A percentile compares a stretch with the other conserved stretches of the same genome.
phyloP scores from a whole-genome alignment of 768 basidiomycete genomes.

The Suillus tomentosus region DNA sequence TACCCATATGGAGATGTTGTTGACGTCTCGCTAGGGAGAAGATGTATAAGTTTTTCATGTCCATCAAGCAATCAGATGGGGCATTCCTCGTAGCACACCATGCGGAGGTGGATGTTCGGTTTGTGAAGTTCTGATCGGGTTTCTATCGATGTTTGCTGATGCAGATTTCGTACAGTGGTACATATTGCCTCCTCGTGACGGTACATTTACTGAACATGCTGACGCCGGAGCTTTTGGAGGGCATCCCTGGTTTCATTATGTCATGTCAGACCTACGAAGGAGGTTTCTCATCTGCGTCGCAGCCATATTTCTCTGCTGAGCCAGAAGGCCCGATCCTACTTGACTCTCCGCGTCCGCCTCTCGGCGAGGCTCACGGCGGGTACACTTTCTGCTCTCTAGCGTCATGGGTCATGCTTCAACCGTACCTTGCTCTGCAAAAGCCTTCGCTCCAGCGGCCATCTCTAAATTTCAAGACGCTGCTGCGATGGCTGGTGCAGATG shows the following conservation, averaged over 20 bases:
- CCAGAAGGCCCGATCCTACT: slow-evolving; percentile 33
- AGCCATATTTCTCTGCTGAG: slow-evolving; percentile 57
- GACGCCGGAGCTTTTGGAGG: slow-evolving; percentile 82
- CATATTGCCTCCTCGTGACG: slow-evolving; percentile 87
- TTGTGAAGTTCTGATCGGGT: slow-evolving; percentile 21
- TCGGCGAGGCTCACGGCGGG: slow-evolving; percentile 97
- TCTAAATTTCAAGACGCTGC: slow-evolving; percentile 60
- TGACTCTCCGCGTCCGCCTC: slow-evolving; percentile 60
- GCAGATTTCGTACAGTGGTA: slow-evolving; percentile 56
- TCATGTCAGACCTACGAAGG: slow-evolving; percentile 98
- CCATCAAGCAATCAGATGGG: slow-evolving; percentile 89
- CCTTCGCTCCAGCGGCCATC: slow-evolving; percentile 29
- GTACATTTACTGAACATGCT: slow-evolving; percentile 84
- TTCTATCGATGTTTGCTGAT: neutral
- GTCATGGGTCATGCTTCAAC: slow-evolving; percentile 76
- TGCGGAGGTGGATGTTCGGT: slow-evolving; percentile 95
- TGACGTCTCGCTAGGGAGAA: slow-evolving; percentile 49
- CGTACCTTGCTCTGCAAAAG: slow-evolving; percentile 40
- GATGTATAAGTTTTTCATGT: slow-evolving; percentile 89
- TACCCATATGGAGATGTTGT: neutral
- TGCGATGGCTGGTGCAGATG: slow-evolving; percentile 85
- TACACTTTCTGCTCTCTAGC: slow-evolving; percentile 95
- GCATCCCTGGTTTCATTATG: slow-evolving; percentile 77
- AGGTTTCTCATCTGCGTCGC: slow-evolving; percentile 82
- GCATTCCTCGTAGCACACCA: slow-evolving; percentile 88